These are phyloP conservation scores for Zangia roseola DNA, from an alignment of 768 basidiomycete species.

Conservation along the genomic window DNA sequence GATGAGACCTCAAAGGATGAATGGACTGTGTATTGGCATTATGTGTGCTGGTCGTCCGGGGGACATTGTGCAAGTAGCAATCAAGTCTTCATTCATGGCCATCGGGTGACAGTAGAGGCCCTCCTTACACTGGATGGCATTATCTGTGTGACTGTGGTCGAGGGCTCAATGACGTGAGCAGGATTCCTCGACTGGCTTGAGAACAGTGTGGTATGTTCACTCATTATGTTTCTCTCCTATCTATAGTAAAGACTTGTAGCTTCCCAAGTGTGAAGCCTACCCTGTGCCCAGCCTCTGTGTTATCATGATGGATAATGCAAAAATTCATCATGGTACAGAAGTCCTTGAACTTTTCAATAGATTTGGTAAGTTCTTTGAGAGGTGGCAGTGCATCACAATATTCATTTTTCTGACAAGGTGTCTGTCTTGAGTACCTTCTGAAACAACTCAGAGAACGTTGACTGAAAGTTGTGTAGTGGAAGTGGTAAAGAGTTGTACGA, in stretches of 20 bases:
- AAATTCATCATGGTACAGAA: slow-evolving; percentile 40
- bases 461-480: too few relatives aligned
- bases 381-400: too few relatives aligned
- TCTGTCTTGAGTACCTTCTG: slow-evolving; percentile 30
- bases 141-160: too few relatives aligned
- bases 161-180: too few relatives aligned
- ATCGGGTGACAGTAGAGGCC: not conserved
- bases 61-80: not conserved
- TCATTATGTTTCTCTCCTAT: too few relatives aligned
- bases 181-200: too few relatives aligned
- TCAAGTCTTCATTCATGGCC: not conserved
- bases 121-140: too few relatives aligned
- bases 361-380: too few relatives aligned
- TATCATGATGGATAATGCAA: slow-evolving; percentile 39
- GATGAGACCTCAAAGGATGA: not conserved
- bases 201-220: too few relatives aligned
- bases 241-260: too few relatives aligned
- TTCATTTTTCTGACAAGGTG: slow-evolving; percentile 13
- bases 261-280: slow-evolving; percentile 30
- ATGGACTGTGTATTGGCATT: not conserved
- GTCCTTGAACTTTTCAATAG: slow-evolving; percentile 30
- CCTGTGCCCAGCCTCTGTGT: slow-evolving; percentile 34
- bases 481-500: too few relatives aligned
- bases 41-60: not conserved
- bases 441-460: too few relatives aligned